Evolutionary conservation across 2,329 filamentous ascomycete genomes (phyloP).

Genomic region (Onygenales sp.): DNA sequence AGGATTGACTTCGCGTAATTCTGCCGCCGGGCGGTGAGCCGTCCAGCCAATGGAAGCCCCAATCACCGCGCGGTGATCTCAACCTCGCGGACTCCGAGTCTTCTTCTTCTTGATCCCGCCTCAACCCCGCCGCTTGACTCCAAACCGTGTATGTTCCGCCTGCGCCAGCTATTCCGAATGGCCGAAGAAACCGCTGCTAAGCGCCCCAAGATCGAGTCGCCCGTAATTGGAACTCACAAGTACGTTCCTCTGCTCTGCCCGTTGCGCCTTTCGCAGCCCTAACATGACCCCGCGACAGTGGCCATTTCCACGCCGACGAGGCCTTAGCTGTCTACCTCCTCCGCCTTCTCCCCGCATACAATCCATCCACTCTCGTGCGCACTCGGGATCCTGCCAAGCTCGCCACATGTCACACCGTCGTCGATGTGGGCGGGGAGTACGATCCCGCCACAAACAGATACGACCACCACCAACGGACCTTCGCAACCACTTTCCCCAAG

Average conservation of each 20-base stretch:
- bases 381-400: constrained; percentile 77
- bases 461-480: constrained; percentile 95
- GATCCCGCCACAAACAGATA: constrained; percentile 67
- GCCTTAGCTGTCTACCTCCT: constrained; percentile 95
- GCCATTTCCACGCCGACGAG: constrained; percentile 98
- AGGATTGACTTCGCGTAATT: no score
- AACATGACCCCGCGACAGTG: constrained; percentile 35
- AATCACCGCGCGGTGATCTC: no score
- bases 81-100: no score
- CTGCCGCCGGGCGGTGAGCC: no score
- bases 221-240: constrained; percentile 87
- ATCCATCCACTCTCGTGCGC: constrained; percentile 63
- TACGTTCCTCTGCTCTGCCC: constrained; percentile 17
- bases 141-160: constrained; percentile 14
- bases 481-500: constrained; percentile 73
- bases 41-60: no score
- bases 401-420: constrained; percentile 80
- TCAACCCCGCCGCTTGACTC: neutral
- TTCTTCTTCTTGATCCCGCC: no score
- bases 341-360: constrained; percentile 74
- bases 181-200: constrained; percentile 62
- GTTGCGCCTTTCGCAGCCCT: neutral
- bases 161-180: constrained; percentile 47
- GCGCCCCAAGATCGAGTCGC: constrained; percentile 65
- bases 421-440: constrained; percentile 96